A percentile compares a stretch with the other conserved stretches of the same genome.
phyloP scores from a whole-genome alignment of 805 yeast species.

The Isabelozyma gotoi region DNA sequence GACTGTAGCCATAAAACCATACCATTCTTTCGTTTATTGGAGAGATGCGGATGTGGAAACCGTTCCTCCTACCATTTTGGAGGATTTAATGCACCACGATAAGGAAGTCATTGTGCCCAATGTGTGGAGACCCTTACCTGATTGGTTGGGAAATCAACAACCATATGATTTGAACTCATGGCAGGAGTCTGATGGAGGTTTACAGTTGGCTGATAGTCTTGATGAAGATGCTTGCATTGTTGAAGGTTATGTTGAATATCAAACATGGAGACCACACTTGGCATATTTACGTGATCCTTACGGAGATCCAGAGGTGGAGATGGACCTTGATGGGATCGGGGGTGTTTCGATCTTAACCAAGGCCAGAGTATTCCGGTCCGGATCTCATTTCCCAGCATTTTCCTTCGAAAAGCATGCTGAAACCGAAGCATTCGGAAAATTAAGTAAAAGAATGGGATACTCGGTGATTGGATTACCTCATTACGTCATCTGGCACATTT shows the following conservation, averaged over 20 bases:
- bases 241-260: slow-evolving; percentile 96
- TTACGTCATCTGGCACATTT: slow-evolving; percentile 94
- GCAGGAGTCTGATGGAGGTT: slow-evolving; percentile 83
- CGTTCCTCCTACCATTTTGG: slow-evolving; percentile 78
- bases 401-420: slow-evolving; percentile 96
- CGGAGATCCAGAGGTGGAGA: slow-evolving; percentile 91
- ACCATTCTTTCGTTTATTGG: slow-evolving; percentile 97
- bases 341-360: slow-evolving; percentile 92
- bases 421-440: slow-evolving; percentile 94
- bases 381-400: slow-evolving; percentile 95
- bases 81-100: slow-evolving; percentile 89
- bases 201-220: slow-evolving; percentile 69
- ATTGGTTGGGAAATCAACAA: slow-evolving; percentile 81
- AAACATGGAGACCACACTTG: slow-evolving; percentile 96
- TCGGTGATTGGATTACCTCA: slow-evolving; percentile 89
- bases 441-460: slow-evolving; percentile 83
- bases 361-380: slow-evolving; percentile 81
- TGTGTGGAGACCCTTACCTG: slow-evolving; percentile 88
- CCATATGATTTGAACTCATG: slow-evolving; percentile 84
- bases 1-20: slow-evolving; percentile 81
- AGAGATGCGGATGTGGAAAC: slow-evolving; percentile 97
- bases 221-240: slow-evolving; percentile 96
- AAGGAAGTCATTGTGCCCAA: slow-evolving; percentile 93
- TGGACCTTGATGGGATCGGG: slow-evolving; percentile 95
- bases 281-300: slow-evolving; percentile 93